Percentiles rank a stretch among this genome's conserved stretches.
Conservation (phyloP, 139 green algal species). For the Deuterostichococcus epilithicus region DNA sequence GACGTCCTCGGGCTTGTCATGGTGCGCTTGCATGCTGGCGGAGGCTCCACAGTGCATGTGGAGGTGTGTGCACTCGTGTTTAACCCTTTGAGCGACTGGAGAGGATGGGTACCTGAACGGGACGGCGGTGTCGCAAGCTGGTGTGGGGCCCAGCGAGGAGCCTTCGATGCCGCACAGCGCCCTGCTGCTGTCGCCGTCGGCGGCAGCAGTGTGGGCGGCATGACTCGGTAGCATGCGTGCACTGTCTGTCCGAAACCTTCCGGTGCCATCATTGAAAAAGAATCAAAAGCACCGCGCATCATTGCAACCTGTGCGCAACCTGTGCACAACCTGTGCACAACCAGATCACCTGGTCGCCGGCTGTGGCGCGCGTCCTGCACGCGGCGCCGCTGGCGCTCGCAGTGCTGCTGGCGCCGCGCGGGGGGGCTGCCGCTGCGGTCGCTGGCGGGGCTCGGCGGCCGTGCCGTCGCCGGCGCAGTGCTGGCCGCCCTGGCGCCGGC, state of each 20-base stretch:
- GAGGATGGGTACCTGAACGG: too few relatives aligned
- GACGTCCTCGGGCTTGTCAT: constrained; percentile 29
- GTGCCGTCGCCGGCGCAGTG: constrained; percentile 7
- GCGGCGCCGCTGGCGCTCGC: background rate
- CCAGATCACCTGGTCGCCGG: background rate
- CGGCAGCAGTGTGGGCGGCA: too few relatives aligned
- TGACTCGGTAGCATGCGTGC: too few relatives aligned
- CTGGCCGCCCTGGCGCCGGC: background rate
- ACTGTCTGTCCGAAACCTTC: background rate
- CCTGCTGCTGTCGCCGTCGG: too few relatives aligned
- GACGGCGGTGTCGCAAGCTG: background rate
- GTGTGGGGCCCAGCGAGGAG: background rate
- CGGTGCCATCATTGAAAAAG: background rate
- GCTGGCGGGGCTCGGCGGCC: constrained; percentile 3
- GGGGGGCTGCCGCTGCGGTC: background rate
- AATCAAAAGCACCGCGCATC: background rate
- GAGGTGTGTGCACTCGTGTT: background rate
- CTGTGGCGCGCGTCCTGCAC: background rate
- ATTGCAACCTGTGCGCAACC: background rate
- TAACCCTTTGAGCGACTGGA: background rate
- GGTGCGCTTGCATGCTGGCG: constrained; percentile 10
- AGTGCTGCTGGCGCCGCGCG: background rate
- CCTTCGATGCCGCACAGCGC: background rate
- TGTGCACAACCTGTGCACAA: background rate
- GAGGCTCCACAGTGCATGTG: background rate